Evolutionary conservation across 148 eudicot species (phyloP), one percentile per base, ranked within the genome.

Genomic region (Rhododendron ferrugineum): DNA sequence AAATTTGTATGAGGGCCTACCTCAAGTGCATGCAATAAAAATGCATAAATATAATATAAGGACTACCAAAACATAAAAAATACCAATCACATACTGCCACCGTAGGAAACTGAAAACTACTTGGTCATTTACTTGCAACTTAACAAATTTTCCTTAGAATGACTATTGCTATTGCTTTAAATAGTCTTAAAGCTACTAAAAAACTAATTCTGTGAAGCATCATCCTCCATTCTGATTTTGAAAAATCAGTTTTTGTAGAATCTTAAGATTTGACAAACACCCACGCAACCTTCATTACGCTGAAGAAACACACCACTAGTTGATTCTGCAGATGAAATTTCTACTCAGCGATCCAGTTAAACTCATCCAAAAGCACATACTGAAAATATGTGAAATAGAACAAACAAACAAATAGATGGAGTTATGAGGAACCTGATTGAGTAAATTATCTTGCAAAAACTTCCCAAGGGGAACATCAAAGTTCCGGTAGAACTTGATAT

Each of bases 391-490:
- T 28, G 20, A 70, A 30, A 70, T 13, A 56, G 22, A 28, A 37
- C 49, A 82, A 79, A 85, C 30, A 22, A 28, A 46, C 7, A 82
- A 72, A 42, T 23, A 85, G 56, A 23, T 10, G 60, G 75, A 83
- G 40, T 80, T 68, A n/a, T 5, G 22, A 84, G 50, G 23, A 72
- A 97, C 99, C 98, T 95, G 98, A 82, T 92, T 93, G 86, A 95
- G 96, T 75, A 97, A 87, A 89, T 93, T 89, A 83, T 95, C 98
- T 85, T 84, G 94, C 90, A 97, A 88, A 89, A 93, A 97, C 85
- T 91, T 92, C 73, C 95, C 96, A 84, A 97, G 94, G 73, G 98
- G 95, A 87, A 91, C 93, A 89, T 97, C 99, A 83, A 95, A 97
- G 85, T 91, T 92, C 82, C 91, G 89, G 92, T 97, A 97, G 86